Percentiles rank a stretch among this genome's conserved stretches.
These are phyloP conservation scores for Penicillium steckii DNA, from an alignment of 495 filamentous ascomycete species.

Conservation along the genomic window DNA sequence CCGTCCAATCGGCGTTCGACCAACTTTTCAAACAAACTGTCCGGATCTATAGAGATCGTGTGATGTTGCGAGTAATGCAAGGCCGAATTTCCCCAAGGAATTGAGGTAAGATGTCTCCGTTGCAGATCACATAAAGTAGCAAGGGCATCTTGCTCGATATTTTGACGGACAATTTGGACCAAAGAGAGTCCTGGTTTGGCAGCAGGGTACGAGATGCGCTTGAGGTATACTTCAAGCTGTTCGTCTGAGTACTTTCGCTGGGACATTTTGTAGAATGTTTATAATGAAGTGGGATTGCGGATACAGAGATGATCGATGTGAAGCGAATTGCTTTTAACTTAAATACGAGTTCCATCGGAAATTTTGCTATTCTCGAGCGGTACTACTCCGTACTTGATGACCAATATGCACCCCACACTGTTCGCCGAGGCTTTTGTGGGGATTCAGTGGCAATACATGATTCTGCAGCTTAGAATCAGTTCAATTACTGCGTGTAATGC, in stretches of 20 bases:
- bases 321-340: too few relatives aligned
- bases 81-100: slow-evolving; percentile 68
- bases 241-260: slow-evolving; percentile 25
- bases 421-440: background rate
- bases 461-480: too few relatives aligned
- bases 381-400: too few relatives aligned
- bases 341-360: background rate
- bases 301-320: too few relatives aligned
- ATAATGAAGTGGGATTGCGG: too few relatives aligned
- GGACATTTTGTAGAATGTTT: slow-evolving; percentile 4
- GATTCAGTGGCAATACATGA: background rate
- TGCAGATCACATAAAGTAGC: slow-evolving; percentile 29
- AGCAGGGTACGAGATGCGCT: slow-evolving; percentile 30
- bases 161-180: slow-evolving; percentile 20
- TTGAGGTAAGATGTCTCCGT: slow-evolving; percentile 50
- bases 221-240: slow-evolving; percentile 35
- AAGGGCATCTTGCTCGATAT: slow-evolving; percentile 22
- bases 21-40: slow-evolving; percentile 64
- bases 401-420: slow-evolving; percentile 7
- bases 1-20: slow-evolving; percentile 64
- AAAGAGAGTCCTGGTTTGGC: background rate
- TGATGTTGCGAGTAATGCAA: slow-evolving; percentile 58
- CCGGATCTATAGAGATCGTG: slow-evolving; percentile 55
- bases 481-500: too few relatives aligned
- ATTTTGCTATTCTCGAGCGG: too few relatives aligned